A percentile compares a stretch with the other conserved stretches of the same genome.
These are phyloP conservation scores for Hanseniaspora gamundiae DNA, from an alignment of 1,139 yeast genomes.

Conservation along the genomic window DNA sequence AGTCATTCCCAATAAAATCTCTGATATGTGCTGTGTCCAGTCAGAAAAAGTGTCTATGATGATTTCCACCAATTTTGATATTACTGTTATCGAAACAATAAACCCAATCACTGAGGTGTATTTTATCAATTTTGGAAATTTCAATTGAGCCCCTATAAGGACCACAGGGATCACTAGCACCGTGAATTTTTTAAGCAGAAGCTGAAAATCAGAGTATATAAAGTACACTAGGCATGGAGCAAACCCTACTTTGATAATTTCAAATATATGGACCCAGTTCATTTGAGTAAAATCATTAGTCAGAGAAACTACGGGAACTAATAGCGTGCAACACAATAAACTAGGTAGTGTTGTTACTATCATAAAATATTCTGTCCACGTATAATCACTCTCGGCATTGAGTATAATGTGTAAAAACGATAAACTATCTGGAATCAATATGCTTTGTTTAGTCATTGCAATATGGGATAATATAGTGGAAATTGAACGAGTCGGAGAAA, in stretches of 20 bases:
- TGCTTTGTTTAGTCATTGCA: too few species aligned
- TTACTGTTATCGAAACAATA: neutral
- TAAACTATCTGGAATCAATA: neutral
- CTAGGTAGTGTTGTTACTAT: neutral
- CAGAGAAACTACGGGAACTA: neutral
- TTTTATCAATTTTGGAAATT: slow-evolving; percentile 15
- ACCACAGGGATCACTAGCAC: neutral
- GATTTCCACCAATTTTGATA: slow-evolving; percentile 47
- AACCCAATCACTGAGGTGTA: slow-evolving; percentile 38
- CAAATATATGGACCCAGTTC: neutral
- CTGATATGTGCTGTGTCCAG: slow-evolving; percentile 51
- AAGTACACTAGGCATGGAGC: neutral
- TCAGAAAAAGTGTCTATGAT: slow-evolving; percentile 57
- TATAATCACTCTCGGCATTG: neutral
- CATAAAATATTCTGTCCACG: neutral
- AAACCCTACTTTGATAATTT: neutral
- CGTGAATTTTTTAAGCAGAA: too few species aligned
- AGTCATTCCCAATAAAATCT: slow-evolving; percentile 72
- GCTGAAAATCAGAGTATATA: neutral
- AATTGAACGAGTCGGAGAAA: too few species aligned
- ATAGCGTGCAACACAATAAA: neutral
- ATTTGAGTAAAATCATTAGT: neutral
- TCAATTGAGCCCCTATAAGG: neutral
- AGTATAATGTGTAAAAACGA: neutral
- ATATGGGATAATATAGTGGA: too few species aligned